These are phyloP conservation scores for Botrytis hyacinthi DNA, from an alignment of 2,329 filamentous ascomycete genomes.

Conservation along the genomic window DNA sequence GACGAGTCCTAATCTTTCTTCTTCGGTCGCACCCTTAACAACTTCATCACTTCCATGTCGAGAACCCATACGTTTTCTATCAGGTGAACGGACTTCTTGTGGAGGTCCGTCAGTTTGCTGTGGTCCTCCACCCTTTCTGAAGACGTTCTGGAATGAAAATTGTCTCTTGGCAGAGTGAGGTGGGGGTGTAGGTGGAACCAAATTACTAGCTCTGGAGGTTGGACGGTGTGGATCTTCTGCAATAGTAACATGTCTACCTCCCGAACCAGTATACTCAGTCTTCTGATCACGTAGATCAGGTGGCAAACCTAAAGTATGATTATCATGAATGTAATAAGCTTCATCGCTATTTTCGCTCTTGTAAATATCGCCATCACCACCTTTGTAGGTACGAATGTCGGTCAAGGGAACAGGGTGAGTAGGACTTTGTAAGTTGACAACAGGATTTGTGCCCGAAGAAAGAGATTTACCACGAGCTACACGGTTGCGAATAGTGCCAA, in stretches of 20 bases:
- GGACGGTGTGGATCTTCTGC: slow-evolving; percentile 34
- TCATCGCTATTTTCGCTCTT: slow-evolving; percentile 38
- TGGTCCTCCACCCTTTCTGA: slow-evolving; percentile 42
- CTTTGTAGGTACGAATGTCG: slow-evolving; percentile 51
- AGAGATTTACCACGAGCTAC: slow-evolving; percentile 36
- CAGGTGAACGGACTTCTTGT: slow-evolving; percentile 39
- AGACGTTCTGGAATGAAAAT: slow-evolving; percentile 90
- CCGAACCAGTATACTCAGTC: slow-evolving; percentile 51
- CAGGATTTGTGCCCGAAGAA: slow-evolving; percentile 25
- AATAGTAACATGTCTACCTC: slow-evolving; percentile 50
- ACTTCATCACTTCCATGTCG: slow-evolving; percentile 43
- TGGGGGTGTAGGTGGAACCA: slow-evolving; percentile 54
- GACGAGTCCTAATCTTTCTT: slow-evolving; percentile 81
- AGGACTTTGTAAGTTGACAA: slow-evolving; percentile 48
- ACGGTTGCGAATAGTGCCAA: slow-evolving; percentile 54
- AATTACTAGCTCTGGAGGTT: slow-evolving; percentile 26
- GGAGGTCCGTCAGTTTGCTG: slow-evolving; percentile 24
- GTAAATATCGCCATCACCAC: slow-evolving; percentile 36
- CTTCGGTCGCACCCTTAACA: slow-evolving; percentile 66
- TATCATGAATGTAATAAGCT: slow-evolving; percentile 42
- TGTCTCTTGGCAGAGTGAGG: slow-evolving; percentile 66
- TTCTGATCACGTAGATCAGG: slow-evolving; percentile 40
- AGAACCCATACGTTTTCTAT: slow-evolving; percentile 40
- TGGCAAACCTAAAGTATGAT: slow-evolving; percentile 52
- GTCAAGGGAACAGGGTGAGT: slow-evolving; percentile 63